A percentile compares a stretch with the other conserved stretches of the same genome.
phyloP scores from a whole-genome alignment of 192 early-diverging fungal species.

The Backusella tarrabulga region DNA sequence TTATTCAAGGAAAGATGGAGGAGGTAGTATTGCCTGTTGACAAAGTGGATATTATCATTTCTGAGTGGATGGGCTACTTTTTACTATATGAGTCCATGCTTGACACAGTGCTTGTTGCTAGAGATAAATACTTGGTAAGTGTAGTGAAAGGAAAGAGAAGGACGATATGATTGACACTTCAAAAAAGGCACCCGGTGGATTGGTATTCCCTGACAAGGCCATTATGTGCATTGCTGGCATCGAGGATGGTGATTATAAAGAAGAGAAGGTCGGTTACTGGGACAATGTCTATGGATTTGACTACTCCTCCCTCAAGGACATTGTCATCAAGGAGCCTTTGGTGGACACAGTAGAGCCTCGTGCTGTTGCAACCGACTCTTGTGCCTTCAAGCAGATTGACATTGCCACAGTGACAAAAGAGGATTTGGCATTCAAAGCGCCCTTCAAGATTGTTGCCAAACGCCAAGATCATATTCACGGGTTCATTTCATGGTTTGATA shows the following conservation, averaged over 20 bases:
- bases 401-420: slow-evolving; percentile 86
- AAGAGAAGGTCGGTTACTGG: slow-evolving; percentile 57
- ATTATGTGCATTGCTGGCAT: slow-evolving; percentile 89
- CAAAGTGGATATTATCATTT: slow-evolving; percentile 99
- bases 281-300: slow-evolving; percentile 96
- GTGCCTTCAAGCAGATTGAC: slow-evolving; percentile 67
- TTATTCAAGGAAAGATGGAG: slow-evolving; percentile 97
- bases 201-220: slow-evolving; percentile 87
- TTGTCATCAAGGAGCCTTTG: slow-evolving; percentile 86
- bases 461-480: slow-evolving; percentile 90
- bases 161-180: too few relatives aligned
- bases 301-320: slow-evolving; percentile 90
- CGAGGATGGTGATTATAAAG: slow-evolving; percentile 88
- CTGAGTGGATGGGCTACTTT: slow-evolving; percentile 99
- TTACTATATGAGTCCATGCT: slow-evolving; percentile 99
- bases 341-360: slow-evolving; percentile 94
- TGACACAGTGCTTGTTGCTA: slow-evolving; percentile 96
- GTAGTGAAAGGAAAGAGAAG: too few relatives aligned
- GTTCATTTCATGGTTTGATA: slow-evolving; percentile 97
- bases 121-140: slow-evolving; percentile 81
- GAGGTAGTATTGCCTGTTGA: slow-evolving; percentile 91
- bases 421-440: slow-evolving; percentile 79
- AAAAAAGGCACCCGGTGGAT: slow-evolving; percentile 66
- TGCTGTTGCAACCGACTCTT: slow-evolving; percentile 76
- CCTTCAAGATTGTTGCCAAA: slow-evolving; percentile 75